Conservation (phyloP, 2,329 filamentous ascomycete genomes). For the Penicillium sp. region DNA sequence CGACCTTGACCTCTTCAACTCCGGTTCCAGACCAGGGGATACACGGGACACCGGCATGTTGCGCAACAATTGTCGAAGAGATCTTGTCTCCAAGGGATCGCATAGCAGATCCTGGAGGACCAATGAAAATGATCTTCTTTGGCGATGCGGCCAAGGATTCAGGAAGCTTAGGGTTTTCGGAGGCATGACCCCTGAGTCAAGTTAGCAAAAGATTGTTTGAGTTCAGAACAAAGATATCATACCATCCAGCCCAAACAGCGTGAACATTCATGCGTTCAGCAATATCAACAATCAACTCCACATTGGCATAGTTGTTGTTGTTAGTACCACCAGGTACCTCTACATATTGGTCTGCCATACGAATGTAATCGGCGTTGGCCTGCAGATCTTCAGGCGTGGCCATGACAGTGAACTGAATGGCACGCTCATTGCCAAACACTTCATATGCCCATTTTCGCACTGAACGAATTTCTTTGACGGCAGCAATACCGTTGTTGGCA, state of each 20-base stretch:
- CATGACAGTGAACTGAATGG: slow-evolving; percentile 99
- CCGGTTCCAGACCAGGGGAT: slow-evolving; percentile 99
- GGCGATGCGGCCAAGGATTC: slow-evolving; percentile 93
- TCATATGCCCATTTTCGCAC: slow-evolving; percentile 99
- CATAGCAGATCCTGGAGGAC: slow-evolving; percentile 96
- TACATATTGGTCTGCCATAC: slow-evolving; percentile 99
- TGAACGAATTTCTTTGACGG: slow-evolving; percentile 98
- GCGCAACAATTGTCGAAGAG: slow-evolving; percentile 97
- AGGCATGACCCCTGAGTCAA: slow-evolving; percentile 77
- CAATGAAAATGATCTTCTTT: slow-evolving; percentile 99
- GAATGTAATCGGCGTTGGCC: slow-evolving; percentile 98
- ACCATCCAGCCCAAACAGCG: slow-evolving; percentile 99
- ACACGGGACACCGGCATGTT: slow-evolving; percentile 92
- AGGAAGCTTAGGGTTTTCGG: slow-evolving; percentile 95
- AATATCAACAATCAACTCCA: slow-evolving; percentile 97
- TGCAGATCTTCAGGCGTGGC: slow-evolving; percentile 95
- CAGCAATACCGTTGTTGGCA: slow-evolving; percentile 99
- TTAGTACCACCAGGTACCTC: slow-evolving; percentile 88
- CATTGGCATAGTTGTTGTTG: slow-evolving; percentile 99
- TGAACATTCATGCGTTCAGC: slow-evolving; percentile 98
- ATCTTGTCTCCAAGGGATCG: slow-evolving; percentile 99
- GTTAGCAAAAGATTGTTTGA: not conserved
- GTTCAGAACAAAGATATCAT: slow-evolving; percentile 34
- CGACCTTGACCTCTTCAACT: slow-evolving; percentile 74
- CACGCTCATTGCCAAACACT: slow-evolving; percentile 95